Conservation (phyloP, 1,139 yeast species). For the Saccharomyces hybrid region DNA sequence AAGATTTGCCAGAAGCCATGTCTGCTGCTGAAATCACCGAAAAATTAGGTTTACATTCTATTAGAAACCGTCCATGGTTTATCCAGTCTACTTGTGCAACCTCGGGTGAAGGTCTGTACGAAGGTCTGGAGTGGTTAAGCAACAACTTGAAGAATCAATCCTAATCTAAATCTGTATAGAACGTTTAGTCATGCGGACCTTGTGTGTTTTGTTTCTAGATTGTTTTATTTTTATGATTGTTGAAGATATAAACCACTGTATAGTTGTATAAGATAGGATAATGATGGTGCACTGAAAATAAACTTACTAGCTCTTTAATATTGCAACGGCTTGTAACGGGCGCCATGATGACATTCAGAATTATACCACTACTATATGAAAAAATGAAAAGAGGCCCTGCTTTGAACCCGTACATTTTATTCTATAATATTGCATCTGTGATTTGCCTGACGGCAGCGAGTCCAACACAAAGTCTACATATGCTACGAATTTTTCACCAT, state of each 20-base stretch:
- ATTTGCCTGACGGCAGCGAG: neutral
- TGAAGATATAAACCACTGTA: neutral
- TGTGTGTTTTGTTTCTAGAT: neutral
- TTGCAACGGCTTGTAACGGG: neutral
- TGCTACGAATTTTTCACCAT: neutral
- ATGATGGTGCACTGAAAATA: neutral
- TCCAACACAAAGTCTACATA: neutral
- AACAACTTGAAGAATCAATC: conserved; percentile 65
- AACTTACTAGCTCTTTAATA: neutral
- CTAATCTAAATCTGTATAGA: neutral
- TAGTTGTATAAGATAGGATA: neutral
- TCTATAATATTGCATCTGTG: too few relatives aligned
- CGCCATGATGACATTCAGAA: neutral
- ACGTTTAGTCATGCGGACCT: neutral
- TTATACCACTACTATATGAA: neutral
- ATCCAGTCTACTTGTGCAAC: conserved; percentile 86
- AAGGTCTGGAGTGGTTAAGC: conserved; percentile 87
- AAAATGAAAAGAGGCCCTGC: neutral
- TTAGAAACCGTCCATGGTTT: conserved; percentile 86
- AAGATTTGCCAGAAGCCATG: conserved; percentile 89
- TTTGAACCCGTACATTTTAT: neutral
- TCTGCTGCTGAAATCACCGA: conserved; percentile 86
- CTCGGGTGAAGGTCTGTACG: conserved; percentile 85
- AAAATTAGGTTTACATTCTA: conserved; percentile 72
- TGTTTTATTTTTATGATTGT: neutral